These are phyloP conservation scores for Wallacemonas sp. DNA, from an alignment of 208 protist species.

Conservation along the genomic window DNA sequence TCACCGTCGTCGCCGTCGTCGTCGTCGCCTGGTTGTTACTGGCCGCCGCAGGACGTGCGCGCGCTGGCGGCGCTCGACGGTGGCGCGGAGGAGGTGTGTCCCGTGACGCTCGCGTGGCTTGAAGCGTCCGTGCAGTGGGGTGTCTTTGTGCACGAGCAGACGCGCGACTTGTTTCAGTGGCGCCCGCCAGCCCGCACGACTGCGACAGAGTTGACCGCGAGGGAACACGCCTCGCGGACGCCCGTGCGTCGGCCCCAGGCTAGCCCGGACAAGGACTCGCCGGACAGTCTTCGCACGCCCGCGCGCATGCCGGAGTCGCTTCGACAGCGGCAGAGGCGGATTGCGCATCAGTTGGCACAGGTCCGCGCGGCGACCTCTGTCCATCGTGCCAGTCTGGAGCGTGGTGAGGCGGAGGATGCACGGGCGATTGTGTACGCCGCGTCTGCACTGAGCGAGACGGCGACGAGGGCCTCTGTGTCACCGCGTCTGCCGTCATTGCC, in stretches of 20 bases:
- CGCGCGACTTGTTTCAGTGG: background rate
- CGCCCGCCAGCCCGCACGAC: background rate
- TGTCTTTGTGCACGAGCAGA: constrained; percentile 60
- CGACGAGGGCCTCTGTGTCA: too few species aligned
- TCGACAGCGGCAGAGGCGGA: background rate
- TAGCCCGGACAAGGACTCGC: too few species aligned
- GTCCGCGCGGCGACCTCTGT: background rate
- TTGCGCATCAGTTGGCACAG: constrained; percentile 8
- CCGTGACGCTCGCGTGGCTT: constrained; percentile 56
- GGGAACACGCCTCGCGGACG: too few species aligned
- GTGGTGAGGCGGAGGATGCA: too few species aligned
- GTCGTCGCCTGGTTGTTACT: constrained; percentile 10
- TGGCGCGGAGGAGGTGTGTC: constrained; percentile 32
- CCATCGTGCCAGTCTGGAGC: too few species aligned
- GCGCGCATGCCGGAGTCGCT: background rate
- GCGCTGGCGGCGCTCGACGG: constrained; percentile 3
- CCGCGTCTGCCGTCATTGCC: too few species aligned
- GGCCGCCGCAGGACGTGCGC: constrained; percentile 21
- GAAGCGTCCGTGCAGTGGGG: constrained; percentile 59
- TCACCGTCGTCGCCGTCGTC: background rate
- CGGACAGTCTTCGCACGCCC: background rate
- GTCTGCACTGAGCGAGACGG: too few species aligned
- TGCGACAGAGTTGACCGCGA: too few species aligned
- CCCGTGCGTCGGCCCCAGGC: too few species aligned
- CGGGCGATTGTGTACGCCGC: too few species aligned